Base-by-base conservation (phyloP, 306 rosid genomes). In the Malus sieversii region DNA sequence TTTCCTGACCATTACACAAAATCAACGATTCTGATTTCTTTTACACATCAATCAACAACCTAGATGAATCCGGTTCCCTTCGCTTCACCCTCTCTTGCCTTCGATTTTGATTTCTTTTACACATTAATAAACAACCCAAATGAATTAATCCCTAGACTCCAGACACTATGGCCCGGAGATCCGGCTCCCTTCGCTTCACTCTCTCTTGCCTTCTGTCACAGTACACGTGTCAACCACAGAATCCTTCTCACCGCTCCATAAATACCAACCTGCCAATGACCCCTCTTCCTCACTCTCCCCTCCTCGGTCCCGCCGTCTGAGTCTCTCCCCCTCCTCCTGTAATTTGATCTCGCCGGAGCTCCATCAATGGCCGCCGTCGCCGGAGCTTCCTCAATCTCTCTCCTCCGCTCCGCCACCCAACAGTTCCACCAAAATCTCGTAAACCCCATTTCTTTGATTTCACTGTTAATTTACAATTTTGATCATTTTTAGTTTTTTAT, bases 311-410 rank as follows among this genome's bases (percentile, higher is more conserved):
- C 80, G 77, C 82, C 77, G 85, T 70, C 78, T 68, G 66, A 18
- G 15, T 3, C 75, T 14, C 81, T 60, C 32, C 23, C 16, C 10
- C 55, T 68, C 69, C 58, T 10, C 8, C 51, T 6, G 27, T 25
- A 6, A 46, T 45, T 68, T 38, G 9, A 7, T 1, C 57, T 55
- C 64, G 53, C 65, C 29, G 35, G 13, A 35, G 12, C 14, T 35
- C 72, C 78, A 42, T 48, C 81, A 60, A 83, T 83, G 86, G 86
- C 61, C 58, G 74, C 78, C 77, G 29, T 66, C 66, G 19, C 65
- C 25, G 62, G 75, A 75, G 68, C 86, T 74, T 72, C 85, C 62
- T 75, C 84, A 23, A 70, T 88, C 80, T 84, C 90, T 40, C 29
- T 79, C 46, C 22, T 79, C 73, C 77, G 80, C 57, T 78, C 88